Percentiles rank a stretch among this genome's conserved stretches.
Conservation (phyloP, 78 protist genomes). For the Mantamonas sphyraenae region DNA sequence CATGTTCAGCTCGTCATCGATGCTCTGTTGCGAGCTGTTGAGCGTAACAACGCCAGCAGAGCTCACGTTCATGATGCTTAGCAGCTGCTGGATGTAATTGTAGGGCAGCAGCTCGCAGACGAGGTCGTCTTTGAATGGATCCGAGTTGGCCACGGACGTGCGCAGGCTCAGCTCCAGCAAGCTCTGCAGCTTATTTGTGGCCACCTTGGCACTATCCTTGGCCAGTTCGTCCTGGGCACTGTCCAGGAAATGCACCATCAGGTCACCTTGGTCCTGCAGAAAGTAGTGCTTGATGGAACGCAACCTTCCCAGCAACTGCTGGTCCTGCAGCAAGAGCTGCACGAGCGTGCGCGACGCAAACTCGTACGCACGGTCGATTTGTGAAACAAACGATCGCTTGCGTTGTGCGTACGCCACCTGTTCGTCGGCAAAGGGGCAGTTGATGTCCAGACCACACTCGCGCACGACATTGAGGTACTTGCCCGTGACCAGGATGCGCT, state of each 20-base stretch:
- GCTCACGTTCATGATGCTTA: conserved; percentile 25
- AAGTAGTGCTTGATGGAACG: conserved; percentile 56
- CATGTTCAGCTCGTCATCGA: no score
- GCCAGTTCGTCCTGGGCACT: conserved; percentile 46
- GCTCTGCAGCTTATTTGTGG: conserved; percentile 34
- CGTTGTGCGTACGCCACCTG: neutral
- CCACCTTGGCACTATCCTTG: no score
- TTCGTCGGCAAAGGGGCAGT: conserved; percentile 8
- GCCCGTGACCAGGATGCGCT: conserved; percentile 41
- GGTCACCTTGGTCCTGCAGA: conserved; percentile 67
- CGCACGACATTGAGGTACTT: conserved; percentile 62
- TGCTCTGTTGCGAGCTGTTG: no score
- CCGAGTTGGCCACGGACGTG: conserved; percentile 18
- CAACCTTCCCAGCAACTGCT: conserved; percentile 31
- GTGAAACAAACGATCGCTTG: conserved; percentile 23
- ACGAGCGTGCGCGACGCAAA: conserved; percentile 35
- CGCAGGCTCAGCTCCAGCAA: conserved; percentile 45
- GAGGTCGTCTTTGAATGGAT: conserved; percentile 49
- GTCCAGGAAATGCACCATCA: conserved; percentile 72
- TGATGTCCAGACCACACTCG: conserved; percentile 41
- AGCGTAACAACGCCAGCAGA: no score
- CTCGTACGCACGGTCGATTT: conserved; percentile 38
- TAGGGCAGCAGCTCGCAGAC: conserved; percentile 46
- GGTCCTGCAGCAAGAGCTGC: conserved; percentile 28
- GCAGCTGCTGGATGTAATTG: conserved; percentile 34